Evolutionary conservation across 2,329 filamentous ascomycete genomes (phyloP).

Genomic region (Leptographium wingfieldii): DNA sequence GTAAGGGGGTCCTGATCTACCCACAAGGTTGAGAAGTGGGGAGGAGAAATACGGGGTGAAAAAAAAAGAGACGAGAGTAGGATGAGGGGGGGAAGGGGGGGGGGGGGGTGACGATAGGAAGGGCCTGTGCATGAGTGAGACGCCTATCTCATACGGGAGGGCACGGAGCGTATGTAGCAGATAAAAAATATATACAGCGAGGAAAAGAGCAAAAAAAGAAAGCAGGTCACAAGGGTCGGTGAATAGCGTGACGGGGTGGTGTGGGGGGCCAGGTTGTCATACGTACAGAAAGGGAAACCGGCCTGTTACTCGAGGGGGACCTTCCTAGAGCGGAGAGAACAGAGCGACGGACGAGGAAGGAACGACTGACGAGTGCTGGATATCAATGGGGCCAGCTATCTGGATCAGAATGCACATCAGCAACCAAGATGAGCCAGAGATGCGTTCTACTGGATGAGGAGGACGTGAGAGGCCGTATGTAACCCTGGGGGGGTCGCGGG

Average conservation of each 20-base stretch:
- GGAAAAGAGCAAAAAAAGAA: background rate
- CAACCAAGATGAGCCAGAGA: too few species aligned
- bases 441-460: too few species aligned
- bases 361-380: background rate
- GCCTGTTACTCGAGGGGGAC: background rate
- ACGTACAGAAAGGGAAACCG: background rate
- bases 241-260: background rate
- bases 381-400: too few species aligned
- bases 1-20: constrained; percentile 5
- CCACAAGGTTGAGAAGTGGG: constrained; percentile 9
- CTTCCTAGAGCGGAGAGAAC: background rate
- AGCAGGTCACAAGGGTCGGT: background rate
- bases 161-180: background rate
- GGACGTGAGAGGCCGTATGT: too few species aligned
- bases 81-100: background rate
- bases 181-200: background rate
- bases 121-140: background rate
- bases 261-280: background rate
- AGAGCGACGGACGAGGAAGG: background rate
- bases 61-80: background rate
- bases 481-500: too few species aligned
- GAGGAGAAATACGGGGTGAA: constrained; percentile 2
- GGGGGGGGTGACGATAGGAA: background rate
- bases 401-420: too few species aligned
- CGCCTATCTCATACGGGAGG: background rate